These are phyloP conservation scores for Globisporangium cederbergense DNA, from an alignment of 352 stramenopile genomes.

Conservation along the genomic window DNA sequence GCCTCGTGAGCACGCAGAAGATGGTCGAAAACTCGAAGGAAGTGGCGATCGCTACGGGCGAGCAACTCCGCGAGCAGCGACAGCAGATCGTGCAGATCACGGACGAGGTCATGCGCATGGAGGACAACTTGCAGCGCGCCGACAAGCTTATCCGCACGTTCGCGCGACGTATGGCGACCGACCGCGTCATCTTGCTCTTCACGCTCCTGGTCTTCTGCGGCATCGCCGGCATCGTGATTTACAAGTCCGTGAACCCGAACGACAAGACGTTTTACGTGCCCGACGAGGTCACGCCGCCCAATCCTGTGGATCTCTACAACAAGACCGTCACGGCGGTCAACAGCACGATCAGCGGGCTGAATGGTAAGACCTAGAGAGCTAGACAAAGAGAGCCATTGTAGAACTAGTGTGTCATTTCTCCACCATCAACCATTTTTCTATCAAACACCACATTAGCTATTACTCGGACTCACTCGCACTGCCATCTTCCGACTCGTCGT, in stretches of 20 bases:
- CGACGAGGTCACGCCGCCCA: constrained; percentile 79
- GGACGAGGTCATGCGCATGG: constrained; percentile 85
- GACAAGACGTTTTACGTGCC: constrained; percentile 83
- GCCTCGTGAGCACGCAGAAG: constrained; percentile 78
- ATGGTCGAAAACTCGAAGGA: constrained; percentile 87
- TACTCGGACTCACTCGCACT: constrained; percentile 9
- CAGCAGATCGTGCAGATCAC: constrained; percentile 88
- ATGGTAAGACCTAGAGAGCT: not conserved
- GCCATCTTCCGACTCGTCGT: constrained; percentile 14
- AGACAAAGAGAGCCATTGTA: not conserved
- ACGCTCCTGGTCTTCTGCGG: constrained; percentile 76
- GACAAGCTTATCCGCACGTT: constrained; percentile 83
- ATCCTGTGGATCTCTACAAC: constrained; percentile 74
- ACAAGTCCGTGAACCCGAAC: constrained; percentile 74
- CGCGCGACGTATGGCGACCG: constrained; percentile 75
- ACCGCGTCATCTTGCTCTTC: constrained; percentile 78
- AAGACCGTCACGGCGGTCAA: constrained; percentile 67
- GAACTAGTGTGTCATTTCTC: constrained; percentile 1
- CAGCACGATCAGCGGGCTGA: constrained; percentile 34
- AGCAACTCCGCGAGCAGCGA: constrained; percentile 73
- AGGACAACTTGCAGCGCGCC: constrained; percentile 72
- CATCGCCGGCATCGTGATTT: constrained; percentile 81
- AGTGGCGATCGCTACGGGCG: constrained; percentile 72
- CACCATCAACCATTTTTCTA: not conserved
- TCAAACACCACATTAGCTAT: not conserved